Evolutionary conservation across 176 grass and related monocot species (phyloP), one percentile per base, ranked within the genome.

Genomic region (Dactylis glomerata): DNA sequence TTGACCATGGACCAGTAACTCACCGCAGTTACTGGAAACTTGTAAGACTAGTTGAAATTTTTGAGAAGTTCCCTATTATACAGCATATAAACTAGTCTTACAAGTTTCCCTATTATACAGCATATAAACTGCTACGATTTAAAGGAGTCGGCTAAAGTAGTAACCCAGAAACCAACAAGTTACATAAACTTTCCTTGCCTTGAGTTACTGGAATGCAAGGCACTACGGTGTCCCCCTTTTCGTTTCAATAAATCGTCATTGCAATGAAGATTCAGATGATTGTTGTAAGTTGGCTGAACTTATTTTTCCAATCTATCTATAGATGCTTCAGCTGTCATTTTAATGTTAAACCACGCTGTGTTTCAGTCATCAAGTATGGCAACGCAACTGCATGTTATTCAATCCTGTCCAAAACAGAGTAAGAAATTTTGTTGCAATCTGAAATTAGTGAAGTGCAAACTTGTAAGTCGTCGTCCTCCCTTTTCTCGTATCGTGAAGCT

Each of bases 351-450:
- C 68, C 19, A 49, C 17, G 73, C 50, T 81, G 52, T 82, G 20
- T 38, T 3, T 40, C 79, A 92, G 90, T 71, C 22, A 84, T 11
- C 54, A 78, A 86, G 75, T 73, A 88, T 72, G 57, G 47, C 19
- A 76, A 86, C 66, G 64, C 68, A 76, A 80, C 73, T 31, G 40
- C 78, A 38, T 80, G 69, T 62, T 87, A 82, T 78, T 85, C 76
- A 59, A 82, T 87, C 38, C 17, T 92, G 79, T 89, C 87, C 56
- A 92, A 85, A 84, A 73, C 68, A 19, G 78, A 79, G 45, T 75
- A 77, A 64, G 84, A 95, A 85, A 82, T 95, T 84, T 77, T 96
- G 47, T 70, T 95, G n/a, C 75, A 86, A 68, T 78, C 87, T 96
- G 89, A 88, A 56, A 76, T 40, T 83, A 72, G 59, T 78, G 87